Base-by-base conservation (phyloP, 2,329 filamentous ascomycete species). In the Talaromyces sp. region DNA sequence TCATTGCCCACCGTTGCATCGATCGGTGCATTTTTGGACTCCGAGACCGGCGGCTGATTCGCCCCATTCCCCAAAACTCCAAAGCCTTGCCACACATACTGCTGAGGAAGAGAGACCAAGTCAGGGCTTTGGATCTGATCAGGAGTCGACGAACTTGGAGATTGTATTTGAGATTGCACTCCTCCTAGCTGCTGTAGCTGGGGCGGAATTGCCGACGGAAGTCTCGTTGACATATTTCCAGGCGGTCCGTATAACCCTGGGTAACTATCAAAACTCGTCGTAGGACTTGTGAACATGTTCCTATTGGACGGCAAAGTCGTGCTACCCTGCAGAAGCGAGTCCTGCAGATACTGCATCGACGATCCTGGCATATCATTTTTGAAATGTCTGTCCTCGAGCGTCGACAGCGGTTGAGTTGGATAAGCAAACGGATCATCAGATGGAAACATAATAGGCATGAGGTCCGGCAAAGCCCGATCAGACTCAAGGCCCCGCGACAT, bases 401-500 rank as follows among this genome's bases (percentile, higher is more conserved):
- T 77, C 5, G 76, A 78, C 75, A 80, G 76, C 6, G 79, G 78
- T 62, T 81, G 79, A 32, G 76, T 79, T 17, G 78, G 78, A 63
- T 81, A 81, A 5, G 78, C 79, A 61, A 81, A 81, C 14, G 79
- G 79, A 59, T 81, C 79, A 60, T 76, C 75, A 1, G 79, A 80
- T 4, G 79, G 78, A 62, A 78, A 81, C 79, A 81, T 81, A 65
- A 81, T 78, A 9, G 76, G 77, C 73, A 78, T 79, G 43, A 81
- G 69, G 64, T 81, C 79, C 1, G 78, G 78, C 17, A 81, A 71
- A 58, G 74, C 73, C 41, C 63, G 64, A 8, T 66, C 56, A 54
- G 69, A 71, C 32, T 68, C 67, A 58, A 76, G 71, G 43, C 70
- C 71, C 41, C 73, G 74, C 13, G 73, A 63, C 17, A 68, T 66